Base-by-base conservation (phyloP, 495 filamentous ascomycete species). In the Letharia columbiana region DNA sequence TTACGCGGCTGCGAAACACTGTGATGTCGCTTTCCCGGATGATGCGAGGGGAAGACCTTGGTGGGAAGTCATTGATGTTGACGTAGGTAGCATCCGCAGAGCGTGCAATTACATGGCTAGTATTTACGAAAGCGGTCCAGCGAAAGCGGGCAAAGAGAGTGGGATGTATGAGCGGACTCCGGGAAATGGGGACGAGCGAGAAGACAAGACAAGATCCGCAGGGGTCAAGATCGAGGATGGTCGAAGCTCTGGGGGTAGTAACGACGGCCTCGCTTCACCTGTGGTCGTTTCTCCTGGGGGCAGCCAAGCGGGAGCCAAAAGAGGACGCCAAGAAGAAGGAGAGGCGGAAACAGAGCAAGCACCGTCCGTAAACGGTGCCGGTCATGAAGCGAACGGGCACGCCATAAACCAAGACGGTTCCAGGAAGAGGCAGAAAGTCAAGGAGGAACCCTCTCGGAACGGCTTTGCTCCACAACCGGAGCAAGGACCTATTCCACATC, bases 1-100 rank as follows among this genome's bases (percentile, higher is more conserved):
- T 49, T 97, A 95, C 75, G 92, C 90, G 61, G 90, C 90, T 23
- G 86, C 89, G 23, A 83, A 84, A 37, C 84, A 90, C 59, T 87
- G 82, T 52, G 78, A 83, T 31, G 81, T 90, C 10, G 81, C 79
- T 13, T 89, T 98, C 65, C 83, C 86, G 41, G 92, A 96, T 72
- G 82, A 91, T 65, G 74, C 79, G 37, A 73, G 83, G 50, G 91
- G 88, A n/a, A 81, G 84, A 68, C 81, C 91, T 2, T 98, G 94
- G 94, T 98, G 94, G 94, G 83, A 89, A 69, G 73, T 84, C 69
- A 76, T 89, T 77, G 77, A 84, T 49, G 81, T 92, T 66, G 71
- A 83, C 70, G 71, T 91, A 73, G 73, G 80, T 65, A 77, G 87
- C 73, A 82, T 92, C 71, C 75, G 79, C 66, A 74, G 83, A 67